These are phyloP conservation scores for Neopestalotiopsis sp. DNA, from an alignment of 2,329 filamentous ascomycete genomes.

Conservation along the genomic window DNA sequence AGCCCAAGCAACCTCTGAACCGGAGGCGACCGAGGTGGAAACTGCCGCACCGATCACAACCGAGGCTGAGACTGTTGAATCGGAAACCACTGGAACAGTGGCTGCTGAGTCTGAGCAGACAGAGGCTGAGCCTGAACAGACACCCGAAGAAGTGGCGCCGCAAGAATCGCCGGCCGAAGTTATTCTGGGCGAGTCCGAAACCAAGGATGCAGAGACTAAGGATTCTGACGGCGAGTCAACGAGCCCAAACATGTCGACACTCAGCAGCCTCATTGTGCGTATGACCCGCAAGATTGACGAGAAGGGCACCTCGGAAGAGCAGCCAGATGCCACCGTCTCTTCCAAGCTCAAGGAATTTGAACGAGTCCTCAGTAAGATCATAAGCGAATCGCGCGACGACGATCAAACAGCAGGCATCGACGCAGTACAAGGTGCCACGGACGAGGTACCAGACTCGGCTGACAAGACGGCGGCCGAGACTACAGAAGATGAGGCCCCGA, in stretches of 20 bases:
- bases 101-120: constrained; percentile 28
- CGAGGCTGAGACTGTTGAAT: not conserved
- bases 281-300: constrained; percentile 53
- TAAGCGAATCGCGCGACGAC: constrained; percentile 35
- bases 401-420: not conserved
- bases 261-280: constrained; percentile 54
- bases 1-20: constrained; percentile 13
- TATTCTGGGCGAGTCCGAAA: constrained; percentile 22
- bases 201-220: constrained; percentile 20
- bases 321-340: constrained; percentile 35
- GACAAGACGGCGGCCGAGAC: not conserved
- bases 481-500: not conserved
- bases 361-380: constrained; percentile 54
- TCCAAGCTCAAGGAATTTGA: constrained; percentile 55
- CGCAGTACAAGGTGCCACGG: not conserved
- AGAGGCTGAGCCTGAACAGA: not conserved
- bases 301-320: constrained; percentile 23
- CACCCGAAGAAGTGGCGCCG: not conserved
- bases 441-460: not conserved
- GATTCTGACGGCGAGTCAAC: constrained; percentile 22
- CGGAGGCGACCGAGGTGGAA: constrained; percentile 20
- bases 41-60: constrained; percentile 25
- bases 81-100: not conserved
- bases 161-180: constrained; percentile 25
- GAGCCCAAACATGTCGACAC: constrained; percentile 40